Percentiles rank a stretch among this genome's conserved stretches.
These are phyloP conservation scores for Cercis canadensis DNA, from an alignment of 306 rosid genomes.

Conservation along the genomic window DNA sequence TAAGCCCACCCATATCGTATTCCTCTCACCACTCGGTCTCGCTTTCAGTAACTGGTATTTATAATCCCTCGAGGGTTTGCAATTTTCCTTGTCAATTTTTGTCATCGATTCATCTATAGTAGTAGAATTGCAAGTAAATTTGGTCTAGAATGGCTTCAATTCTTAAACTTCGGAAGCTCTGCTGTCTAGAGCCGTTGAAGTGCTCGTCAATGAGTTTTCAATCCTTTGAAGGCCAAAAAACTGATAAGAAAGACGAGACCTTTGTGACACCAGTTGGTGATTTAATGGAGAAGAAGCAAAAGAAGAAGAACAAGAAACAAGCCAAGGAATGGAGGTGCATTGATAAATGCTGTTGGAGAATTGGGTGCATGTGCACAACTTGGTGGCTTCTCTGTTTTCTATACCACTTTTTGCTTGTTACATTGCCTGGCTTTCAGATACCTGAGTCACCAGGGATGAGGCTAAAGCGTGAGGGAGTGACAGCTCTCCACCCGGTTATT, in stretches of 20 bases:
- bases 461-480: constrained; percentile 58
- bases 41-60: too few species aligned
- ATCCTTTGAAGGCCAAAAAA: constrained; percentile 24
- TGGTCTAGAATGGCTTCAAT: constrained; percentile 49
- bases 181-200: constrained; percentile 40
- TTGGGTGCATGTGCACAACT: constrained; percentile 63
- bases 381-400: constrained; percentile 75
- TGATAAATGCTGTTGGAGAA: constrained; percentile 63
- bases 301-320: constrained; percentile 34
- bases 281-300: constrained; percentile 21
- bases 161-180: constrained; percentile 48
- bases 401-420: constrained; percentile 47
- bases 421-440: constrained; percentile 53
- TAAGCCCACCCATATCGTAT: too few species aligned
- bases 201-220: constrained; percentile 41
- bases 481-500: constrained; percentile 61
- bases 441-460: constrained; percentile 66
- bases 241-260: constrained; percentile 11
- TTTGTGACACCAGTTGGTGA: constrained; percentile 19
- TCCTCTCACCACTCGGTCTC: too few species aligned
- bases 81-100: background rate
- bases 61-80: background rate
- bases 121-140: background rate
- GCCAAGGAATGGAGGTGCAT: constrained; percentile 57
- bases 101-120: background rate